Conservation (phyloP, 148 eudicot genomes). For the Cornus florida region DNA sequence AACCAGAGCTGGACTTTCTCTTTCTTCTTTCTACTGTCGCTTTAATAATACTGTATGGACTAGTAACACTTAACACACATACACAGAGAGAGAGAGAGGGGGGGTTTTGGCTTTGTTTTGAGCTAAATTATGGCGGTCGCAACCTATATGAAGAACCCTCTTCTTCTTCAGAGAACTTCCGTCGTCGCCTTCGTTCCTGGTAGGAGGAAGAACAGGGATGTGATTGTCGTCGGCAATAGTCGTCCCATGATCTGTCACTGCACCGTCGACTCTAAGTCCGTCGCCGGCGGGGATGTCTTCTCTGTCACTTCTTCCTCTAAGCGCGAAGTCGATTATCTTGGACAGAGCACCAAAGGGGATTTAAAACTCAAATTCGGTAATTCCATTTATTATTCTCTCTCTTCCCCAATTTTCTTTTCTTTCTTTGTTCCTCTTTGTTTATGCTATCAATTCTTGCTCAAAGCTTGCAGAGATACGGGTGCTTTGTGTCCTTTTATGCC, state of each 20-base stretch:
- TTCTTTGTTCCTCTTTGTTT: not conserved
- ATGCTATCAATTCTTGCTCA: not conserved
- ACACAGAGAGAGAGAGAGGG: not conserved
- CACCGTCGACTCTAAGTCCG: conserved; percentile 18
- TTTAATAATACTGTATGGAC: no score
- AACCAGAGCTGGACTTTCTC: no score
- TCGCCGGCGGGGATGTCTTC: conserved; percentile 40
- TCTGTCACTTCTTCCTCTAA: conserved; percentile 45
- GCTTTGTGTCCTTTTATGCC: not conserved
- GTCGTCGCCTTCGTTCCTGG: not conserved
- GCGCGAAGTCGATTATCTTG: conserved; percentile 72
- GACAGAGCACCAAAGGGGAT: conserved; percentile 92
- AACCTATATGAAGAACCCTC: not conserved
- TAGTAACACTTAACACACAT: no score
- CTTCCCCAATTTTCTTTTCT: not conserved
- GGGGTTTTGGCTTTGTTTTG: no score
- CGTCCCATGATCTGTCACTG: conserved; percentile 20
- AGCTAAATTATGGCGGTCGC: not conserved
- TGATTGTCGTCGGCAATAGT: not conserved
- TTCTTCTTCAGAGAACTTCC: not conserved
- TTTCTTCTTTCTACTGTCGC: no score
- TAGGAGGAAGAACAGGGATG: not conserved
- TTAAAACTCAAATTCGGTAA: conserved; percentile 47
- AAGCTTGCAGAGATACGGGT: not conserved
- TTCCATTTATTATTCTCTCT: not conserved